These are phyloP conservation scores for Strombidium stylifer DNA, from an alignment of 73 alveolate genomes.

Conservation along the genomic window DNA sequence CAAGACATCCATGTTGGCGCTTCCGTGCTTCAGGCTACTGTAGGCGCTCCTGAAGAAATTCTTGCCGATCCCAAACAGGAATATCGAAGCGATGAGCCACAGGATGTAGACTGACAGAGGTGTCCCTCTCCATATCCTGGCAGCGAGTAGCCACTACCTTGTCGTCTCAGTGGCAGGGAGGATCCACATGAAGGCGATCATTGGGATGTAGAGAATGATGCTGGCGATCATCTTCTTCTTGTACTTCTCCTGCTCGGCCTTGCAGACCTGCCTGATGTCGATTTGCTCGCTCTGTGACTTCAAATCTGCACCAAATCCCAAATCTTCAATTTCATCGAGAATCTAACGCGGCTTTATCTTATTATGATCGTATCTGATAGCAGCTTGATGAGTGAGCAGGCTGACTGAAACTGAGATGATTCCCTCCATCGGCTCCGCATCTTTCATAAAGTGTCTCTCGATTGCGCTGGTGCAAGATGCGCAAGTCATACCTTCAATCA, in stretches of 20 bases:
- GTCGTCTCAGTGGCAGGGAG: background rate
- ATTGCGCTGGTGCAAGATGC: constrained; percentile 32
- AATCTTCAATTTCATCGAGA: constrained; percentile 10
- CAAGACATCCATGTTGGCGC: constrained; percentile 71
- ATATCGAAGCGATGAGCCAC: constrained; percentile 22
- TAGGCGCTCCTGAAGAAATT: constrained; percentile 38
- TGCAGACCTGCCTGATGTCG: constrained; percentile 25
- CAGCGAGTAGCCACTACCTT: background rate
- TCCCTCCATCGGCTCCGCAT: background rate
- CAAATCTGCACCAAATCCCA: constrained; percentile 33
- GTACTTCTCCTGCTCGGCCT: constrained; percentile 5
- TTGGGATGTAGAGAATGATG: constrained; percentile 28
- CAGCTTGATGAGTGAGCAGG: constrained; percentile 2
- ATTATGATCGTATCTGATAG: background rate
- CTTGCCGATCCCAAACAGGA: constrained; percentile 30
- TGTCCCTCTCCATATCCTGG: constrained; percentile 5
- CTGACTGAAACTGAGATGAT: background rate
- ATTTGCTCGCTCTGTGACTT: constrained; percentile 3
- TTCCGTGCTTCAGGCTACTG: constrained; percentile 28
- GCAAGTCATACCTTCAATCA: constrained; percentile 48
- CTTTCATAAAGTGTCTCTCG: constrained; percentile 36
- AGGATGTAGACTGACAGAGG: constrained; percentile 35
- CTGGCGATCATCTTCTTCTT: constrained; percentile 1
- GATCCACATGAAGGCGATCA: constrained; percentile 15
- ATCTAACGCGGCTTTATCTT: background rate